These are phyloP conservation scores for Ligustrum vulgare DNA, from an alignment of 257 asterid species.

Conservation along the genomic window DNA sequence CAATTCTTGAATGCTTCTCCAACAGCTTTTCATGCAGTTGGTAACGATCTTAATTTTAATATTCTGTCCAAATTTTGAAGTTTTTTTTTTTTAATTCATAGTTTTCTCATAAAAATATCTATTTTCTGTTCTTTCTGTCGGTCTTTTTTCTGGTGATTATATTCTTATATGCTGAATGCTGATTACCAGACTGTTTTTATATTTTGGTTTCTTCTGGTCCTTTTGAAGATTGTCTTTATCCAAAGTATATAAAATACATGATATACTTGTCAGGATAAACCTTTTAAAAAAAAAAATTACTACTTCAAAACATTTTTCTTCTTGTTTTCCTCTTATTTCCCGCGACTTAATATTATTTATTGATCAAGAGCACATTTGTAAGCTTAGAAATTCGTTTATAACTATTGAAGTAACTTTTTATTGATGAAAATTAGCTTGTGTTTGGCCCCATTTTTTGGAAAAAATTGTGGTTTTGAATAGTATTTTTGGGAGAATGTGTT, in stretches of 20 bases:
- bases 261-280: not conserved
- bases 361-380: not conserved
- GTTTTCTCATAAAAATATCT: not conserved
- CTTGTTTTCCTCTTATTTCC: not conserved
- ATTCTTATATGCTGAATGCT: not conserved
- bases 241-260: not conserved
- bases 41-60: conserved; percentile 32
- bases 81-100: not conserved
- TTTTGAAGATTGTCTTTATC: not conserved
- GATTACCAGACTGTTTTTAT: too few relatives aligned
- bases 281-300: too few relatives aligned
- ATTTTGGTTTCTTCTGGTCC: not conserved
- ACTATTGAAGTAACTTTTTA: not conserved
- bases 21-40: conserved; percentile 95
- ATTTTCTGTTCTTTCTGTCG: not conserved
- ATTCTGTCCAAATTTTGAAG: not conserved
- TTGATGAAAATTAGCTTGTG: not conserved
- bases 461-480: too few relatives aligned
- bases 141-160: not conserved
- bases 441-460: too few relatives aligned
- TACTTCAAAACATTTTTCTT: not conserved
- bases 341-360: not conserved
- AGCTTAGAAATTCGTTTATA: not conserved
- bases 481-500: too few relatives aligned
- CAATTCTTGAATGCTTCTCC: conserved; percentile 93